These are phyloP conservation scores for Patellifolia procumbens DNA, from an alignment of 179 eudicot genomes.

Conservation along the genomic window DNA sequence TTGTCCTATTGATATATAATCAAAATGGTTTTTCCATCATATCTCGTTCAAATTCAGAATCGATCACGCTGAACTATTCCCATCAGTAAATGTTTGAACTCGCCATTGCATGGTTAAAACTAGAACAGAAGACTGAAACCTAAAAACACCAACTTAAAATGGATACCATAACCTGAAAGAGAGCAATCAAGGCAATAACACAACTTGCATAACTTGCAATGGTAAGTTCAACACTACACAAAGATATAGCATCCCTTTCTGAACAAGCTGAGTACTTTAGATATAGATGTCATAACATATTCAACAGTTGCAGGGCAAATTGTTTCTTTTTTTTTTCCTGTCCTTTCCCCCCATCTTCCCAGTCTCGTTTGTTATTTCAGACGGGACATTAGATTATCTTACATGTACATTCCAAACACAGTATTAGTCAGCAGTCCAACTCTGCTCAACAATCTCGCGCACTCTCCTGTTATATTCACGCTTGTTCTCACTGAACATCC, in stretches of 20 bases:
- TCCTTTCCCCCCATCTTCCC: neutral
- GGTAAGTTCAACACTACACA: slow-evolving; percentile 18
- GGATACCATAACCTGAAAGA: too few species aligned
- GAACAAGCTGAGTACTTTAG: slow-evolving; percentile 21
- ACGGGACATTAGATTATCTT: slow-evolving; percentile 8
- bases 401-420: slow-evolving; percentile 7
- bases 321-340: slow-evolving; percentile 1
- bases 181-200: neutral
- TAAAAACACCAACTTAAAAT: too few species aligned
- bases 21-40: too few species aligned
- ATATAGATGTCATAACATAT: slow-evolving; percentile 21
- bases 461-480: slow-evolving; percentile 76
- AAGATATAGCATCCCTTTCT: slow-evolving; percentile 12
- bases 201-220: slow-evolving; percentile 19
- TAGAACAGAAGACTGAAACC: neutral
- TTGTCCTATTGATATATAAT: too few species aligned
- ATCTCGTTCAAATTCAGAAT: too few species aligned
- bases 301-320: slow-evolving; percentile 24
- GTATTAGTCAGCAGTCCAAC: slow-evolving; percentile 75
- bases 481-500: slow-evolving; percentile 72
- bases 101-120: too few species aligned
- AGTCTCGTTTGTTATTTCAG: slow-evolving; percentile 28
- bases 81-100: too few species aligned
- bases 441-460: slow-evolving; percentile 75
- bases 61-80: too few species aligned